Conservation (phyloP, 257 asterid genomes). For the Scutellaria galericulata region DNA sequence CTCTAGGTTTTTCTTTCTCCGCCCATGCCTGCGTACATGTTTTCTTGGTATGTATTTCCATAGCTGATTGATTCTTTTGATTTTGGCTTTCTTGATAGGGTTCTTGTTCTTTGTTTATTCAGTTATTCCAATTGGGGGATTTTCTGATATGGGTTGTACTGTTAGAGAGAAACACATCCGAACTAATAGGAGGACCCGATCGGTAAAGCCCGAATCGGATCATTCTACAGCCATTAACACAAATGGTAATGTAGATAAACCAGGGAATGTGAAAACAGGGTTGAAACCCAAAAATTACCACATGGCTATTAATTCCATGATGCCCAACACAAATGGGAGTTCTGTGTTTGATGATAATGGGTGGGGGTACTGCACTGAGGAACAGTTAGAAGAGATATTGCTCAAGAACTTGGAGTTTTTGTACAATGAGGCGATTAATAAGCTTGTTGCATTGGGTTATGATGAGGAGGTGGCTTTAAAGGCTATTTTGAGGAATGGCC, state of each 20-base stretch:
- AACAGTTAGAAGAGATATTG: conserved; percentile 71
- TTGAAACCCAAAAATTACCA: conserved; percentile 40
- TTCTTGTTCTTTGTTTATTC: conserved; percentile 29
- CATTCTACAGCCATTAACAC: conserved; percentile 38
- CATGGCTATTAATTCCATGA: conserved; percentile 38
- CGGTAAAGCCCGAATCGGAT: conserved; percentile 66
- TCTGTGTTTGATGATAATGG: conserved; percentile 57
- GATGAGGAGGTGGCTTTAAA: conserved; percentile 72
- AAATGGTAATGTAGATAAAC: conserved; percentile 40
- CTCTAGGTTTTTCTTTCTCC: conserved; percentile 12
- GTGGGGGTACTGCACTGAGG: conserved; percentile 75
- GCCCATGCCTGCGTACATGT: not conserved
- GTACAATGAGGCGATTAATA: conserved; percentile 64
- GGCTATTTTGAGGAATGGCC: conserved; percentile 77
- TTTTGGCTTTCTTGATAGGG: conserved; percentile 33
- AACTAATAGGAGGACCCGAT: conserved; percentile 73
- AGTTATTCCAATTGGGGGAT: conserved; percentile 24
- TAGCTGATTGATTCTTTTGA: conserved; percentile 32
- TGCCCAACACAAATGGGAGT: conserved; percentile 31
- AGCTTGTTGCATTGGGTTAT: conserved; percentile 69
- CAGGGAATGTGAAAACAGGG: conserved; percentile 32
- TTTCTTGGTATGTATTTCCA: conserved; percentile 12
- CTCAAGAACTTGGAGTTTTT: conserved; percentile 66
- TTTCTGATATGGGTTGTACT: conserved; percentile 60
- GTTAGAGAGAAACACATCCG: conserved; percentile 75